Base-by-base conservation (phyloP, 495 filamentous ascomycete species). In the Penicillium ochrochloron region DNA sequence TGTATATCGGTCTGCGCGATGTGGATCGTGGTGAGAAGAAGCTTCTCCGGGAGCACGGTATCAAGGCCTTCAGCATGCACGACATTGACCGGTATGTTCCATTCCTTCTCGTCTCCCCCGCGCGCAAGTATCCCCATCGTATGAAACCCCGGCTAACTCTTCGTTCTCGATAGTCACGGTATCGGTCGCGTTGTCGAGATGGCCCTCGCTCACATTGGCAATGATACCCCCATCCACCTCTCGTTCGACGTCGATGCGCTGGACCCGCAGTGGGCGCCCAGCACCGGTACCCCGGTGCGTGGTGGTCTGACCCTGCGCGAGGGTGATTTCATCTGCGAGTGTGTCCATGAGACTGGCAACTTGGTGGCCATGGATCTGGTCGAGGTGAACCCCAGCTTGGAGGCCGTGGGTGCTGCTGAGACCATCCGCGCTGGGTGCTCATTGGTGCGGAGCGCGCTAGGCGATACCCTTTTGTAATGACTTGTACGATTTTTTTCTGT, bases 31-130 rank as follows among this genome's bases (percentile, higher is more conserved):
- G 88, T 2, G 95, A 99, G 85, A 99, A 98, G 88, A 83, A 84
- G 76, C 88, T 97, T 39, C 78, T 99, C 60, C 84, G 88, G 58
- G 92, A 97, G 65, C 80, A 99, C 66, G 89, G 90, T 2, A 93
- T 99, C 77, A 93, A 90, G 78, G 96, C 94, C 7, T 99, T 98
- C 71, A 94, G 89, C 76, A 99, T 98, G 95, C 94, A 97, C 75
- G 95, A 98, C 76, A 91, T 99, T 76, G 95, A 99, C 72, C 84
- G 86, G 88, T 92, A 78, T 51, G 74, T 57, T 42, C 52, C 52
- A 31, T 34, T 59, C 33, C 59, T 25, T 63, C 61, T 44, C 53
- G 25, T 51, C 10, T 17, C n/a, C 17, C 37, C 17, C 12, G 23
- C 37, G 2, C n/a, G 25, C 3, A 6, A 3, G 29, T 12, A 4